Evolutionary conservation across 1,284 basidiomycete species (phyloP), one percentile per base, ranked within the genome.

Genomic region (Melanopsichium pennsylvanicum): DNA sequence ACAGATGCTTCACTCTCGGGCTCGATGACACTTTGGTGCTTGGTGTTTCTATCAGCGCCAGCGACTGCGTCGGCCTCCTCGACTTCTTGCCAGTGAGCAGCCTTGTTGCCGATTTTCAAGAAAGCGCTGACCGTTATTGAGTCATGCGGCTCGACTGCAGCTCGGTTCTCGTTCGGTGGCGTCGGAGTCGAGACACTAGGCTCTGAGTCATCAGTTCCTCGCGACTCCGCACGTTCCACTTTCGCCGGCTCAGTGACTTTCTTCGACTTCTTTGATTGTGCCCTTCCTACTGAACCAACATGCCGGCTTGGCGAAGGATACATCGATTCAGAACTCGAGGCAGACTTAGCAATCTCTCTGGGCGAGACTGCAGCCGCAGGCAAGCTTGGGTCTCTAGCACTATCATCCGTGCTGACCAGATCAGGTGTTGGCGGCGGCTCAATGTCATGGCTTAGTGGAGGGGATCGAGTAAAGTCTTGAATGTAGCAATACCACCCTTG

Each of bases 401-500:
- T 34, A 21, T 27, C 9, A n/a, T 38, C 23, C n/a, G 21, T 22
- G 22, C 32, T 41, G 7, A 27, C 22, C 13, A 40, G 22, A 23
- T 46, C 44, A 6, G 32, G 39, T 10, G 46, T 48, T 3, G 35
- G 19, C 6, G 50, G 37, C 21, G 49, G 38, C 39, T 66, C 56
- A 21, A 35, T 36, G 10, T 39, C 43, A 3, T 43, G 27, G 7
- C 26, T 44, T 0, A 36, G 42, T 1, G 42, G 45, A 15, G 72
- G 70, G 4, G 70, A 62, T 4, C 52, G 44, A 7, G 70, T 67
- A 39, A 74, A 74, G 41, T 74, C 72, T 16, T 66, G 66, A 18
- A 70, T 61, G 34, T 50, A 51, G 40, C 70, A 73, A 34, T 75
- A 76, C 67, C 70, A 76, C 0, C 74, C 74, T 33, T 56, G 51